These are phyloP conservation scores for Cantharellus anzutake DNA, from an alignment of 768 basidiomycete genomes.

Conservation along the genomic window DNA sequence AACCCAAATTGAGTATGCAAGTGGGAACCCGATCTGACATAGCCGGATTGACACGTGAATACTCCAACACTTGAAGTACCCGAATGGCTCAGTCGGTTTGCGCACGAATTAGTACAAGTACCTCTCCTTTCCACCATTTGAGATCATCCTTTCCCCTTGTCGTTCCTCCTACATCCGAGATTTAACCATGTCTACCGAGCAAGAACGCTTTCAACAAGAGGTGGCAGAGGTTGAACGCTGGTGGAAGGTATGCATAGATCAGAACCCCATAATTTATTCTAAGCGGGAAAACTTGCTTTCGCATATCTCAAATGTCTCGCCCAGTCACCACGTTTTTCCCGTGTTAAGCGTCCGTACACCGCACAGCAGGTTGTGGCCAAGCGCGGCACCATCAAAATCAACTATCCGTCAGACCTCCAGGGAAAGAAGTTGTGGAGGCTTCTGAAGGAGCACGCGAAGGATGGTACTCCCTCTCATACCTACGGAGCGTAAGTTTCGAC, in stretches of 20 bases:
- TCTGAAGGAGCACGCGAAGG: slow-evolving; percentile 57
- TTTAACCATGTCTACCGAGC: slow-evolving; percentile 15
- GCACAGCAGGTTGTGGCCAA: slow-evolving; percentile 88
- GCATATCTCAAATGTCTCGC: slow-evolving; percentile 8
- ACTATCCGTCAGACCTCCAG: slow-evolving; percentile 69
- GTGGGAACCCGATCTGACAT: too few species aligned
- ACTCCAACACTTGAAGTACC: too few species aligned
- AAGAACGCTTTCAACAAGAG: slow-evolving; percentile 53
- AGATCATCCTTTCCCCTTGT: background rate
- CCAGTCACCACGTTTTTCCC: slow-evolving; percentile 75
- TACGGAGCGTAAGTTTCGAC: slow-evolving; percentile 79
- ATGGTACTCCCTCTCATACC: slow-evolving; percentile 75
- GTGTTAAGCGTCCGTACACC: slow-evolving; percentile 80
- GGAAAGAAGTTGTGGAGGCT: slow-evolving; percentile 74
- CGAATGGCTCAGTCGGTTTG: too few species aligned
- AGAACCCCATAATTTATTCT: background rate
- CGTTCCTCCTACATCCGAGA: background rate
- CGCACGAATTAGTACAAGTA: too few species aligned
- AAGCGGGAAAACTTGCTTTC: background rate
- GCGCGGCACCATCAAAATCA: slow-evolving; percentile 67
- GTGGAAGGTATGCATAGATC: slow-evolving; percentile 50
- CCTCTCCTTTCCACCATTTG: too few species aligned
- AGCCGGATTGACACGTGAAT: too few species aligned
- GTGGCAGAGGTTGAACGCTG: slow-evolving; percentile 74
- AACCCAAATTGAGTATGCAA: too few species aligned